phyloP scores from a whole-genome alignment of 257 asterid genomes.

The Mentha longifolia region DNA sequence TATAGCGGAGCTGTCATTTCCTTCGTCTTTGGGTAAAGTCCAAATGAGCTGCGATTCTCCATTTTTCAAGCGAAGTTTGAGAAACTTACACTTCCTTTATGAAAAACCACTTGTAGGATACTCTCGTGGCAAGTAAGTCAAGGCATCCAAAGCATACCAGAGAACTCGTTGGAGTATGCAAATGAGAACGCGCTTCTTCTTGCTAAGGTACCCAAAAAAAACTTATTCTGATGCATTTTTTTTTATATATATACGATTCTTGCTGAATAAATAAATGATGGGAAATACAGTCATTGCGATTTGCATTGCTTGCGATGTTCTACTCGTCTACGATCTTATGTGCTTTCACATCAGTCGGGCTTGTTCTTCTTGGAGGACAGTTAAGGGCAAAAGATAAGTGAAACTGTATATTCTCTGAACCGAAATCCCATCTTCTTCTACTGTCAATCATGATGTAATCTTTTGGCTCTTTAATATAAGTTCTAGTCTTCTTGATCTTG shows the following conservation, averaged over 20 bases:
- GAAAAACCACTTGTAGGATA: constrained; percentile 49
- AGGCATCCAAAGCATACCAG: constrained; percentile 74
- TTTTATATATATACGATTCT: not conserved
- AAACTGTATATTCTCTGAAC: constrained; percentile 30
- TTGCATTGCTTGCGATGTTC: constrained; percentile 57
- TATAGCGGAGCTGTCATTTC: constrained; percentile 78
- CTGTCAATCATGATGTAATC: constrained; percentile 10
- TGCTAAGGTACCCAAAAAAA: constrained; percentile 62
- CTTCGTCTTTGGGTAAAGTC: constrained; percentile 64
- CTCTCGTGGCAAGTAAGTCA: constrained; percentile 79
- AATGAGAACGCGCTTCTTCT: constrained; percentile 86
- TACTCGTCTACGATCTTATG: constrained; percentile 71
- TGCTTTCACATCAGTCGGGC: constrained; percentile 62
- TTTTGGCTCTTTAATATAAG: not conserved
- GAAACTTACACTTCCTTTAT: constrained; percentile 12
- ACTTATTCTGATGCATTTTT: not conserved
- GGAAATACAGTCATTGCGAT: constrained; percentile 78
- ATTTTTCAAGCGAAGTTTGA: constrained; percentile 9
- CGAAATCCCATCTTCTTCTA: constrained; percentile 7
- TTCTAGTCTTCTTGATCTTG: constrained; percentile 3
- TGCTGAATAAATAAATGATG: constrained; percentile 9
- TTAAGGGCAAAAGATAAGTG: constrained; percentile 64
- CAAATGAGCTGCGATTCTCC: constrained; percentile 12
- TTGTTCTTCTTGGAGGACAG: constrained; percentile 68
- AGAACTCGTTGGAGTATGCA: constrained; percentile 86